Conservation (phyloP, 2,329 filamentous ascomycete genomes). For the Aureobasidium sp. region DNA sequence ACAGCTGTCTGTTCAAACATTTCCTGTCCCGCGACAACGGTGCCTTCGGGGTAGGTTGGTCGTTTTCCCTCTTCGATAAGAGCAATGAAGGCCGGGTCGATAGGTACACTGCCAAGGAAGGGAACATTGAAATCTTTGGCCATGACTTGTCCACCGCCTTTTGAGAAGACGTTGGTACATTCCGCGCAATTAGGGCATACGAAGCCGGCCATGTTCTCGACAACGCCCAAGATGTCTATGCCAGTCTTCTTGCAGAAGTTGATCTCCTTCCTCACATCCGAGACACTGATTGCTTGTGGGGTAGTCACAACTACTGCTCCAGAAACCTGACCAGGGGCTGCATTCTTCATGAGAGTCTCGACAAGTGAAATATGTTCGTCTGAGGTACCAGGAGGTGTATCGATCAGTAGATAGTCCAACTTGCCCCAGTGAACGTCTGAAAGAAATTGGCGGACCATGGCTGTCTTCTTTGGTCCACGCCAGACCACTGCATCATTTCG, state of each 20-base stretch:
- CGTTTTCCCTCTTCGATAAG: constrained; percentile 68
- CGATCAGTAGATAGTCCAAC: constrained; percentile 87
- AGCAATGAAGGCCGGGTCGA: constrained; percentile 86
- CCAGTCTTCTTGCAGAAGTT: constrained; percentile 86
- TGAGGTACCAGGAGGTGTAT: constrained; percentile 91
- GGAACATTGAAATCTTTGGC: constrained; percentile 74
- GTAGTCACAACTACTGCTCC: constrained; percentile 95
- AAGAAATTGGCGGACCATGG: constrained; percentile 95
- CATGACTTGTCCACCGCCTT: constrained; percentile 85
- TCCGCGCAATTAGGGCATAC: constrained; percentile 72
- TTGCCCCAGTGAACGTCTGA: constrained; percentile 83
- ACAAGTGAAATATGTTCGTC: constrained; percentile 96
- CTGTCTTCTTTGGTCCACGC: constrained; percentile 97
- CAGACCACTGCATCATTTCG: constrained; percentile 91
- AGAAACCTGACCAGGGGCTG: constrained; percentile 58
- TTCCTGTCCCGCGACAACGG: constrained; percentile 52
- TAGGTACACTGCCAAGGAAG: constrained; percentile 81
- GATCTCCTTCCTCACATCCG: constrained; percentile 89
- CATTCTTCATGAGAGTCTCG: constrained; percentile 50
- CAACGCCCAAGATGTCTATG: constrained; percentile 73
- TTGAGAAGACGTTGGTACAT: constrained; percentile 89
- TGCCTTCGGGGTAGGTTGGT: constrained; percentile 65
- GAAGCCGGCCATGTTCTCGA: constrained; percentile 95
- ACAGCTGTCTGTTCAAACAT: constrained; percentile 24
- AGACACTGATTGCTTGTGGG: constrained; percentile 86